These are phyloP conservation scores for Kickxella alabastrina DNA, from an alignment of 192 early-diverging fungal genomes.

Conservation along the genomic window DNA sequence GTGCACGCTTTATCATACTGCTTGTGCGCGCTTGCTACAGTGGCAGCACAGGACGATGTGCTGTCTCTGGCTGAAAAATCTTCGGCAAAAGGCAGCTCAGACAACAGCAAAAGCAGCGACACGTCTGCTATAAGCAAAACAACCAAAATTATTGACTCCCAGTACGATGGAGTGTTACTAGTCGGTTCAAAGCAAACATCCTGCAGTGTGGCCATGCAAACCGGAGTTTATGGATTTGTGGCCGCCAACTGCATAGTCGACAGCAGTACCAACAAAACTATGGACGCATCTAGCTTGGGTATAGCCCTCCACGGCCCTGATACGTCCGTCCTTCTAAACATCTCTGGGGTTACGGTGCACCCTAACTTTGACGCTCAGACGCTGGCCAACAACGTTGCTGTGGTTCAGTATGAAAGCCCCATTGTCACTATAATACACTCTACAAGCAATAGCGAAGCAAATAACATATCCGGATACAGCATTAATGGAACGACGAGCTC, in stretches of 20 bases:
- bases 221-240: constrained; percentile 15
- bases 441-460: too few relatives aligned
- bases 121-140: neutral
- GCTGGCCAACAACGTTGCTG: constrained; percentile 39
- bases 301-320: constrained; percentile 18
- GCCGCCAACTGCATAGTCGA: constrained; percentile 27
- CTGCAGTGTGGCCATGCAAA: constrained; percentile 15
- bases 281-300: neutral
- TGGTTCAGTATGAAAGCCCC: constrained; percentile 9
- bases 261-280: neutral
- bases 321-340: constrained; percentile 1
- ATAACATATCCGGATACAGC: too few relatives aligned
- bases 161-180: constrained; percentile 27
- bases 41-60: too few relatives aligned
- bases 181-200: constrained; percentile 23
- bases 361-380: constrained; percentile 16
- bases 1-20: too few relatives aligned
- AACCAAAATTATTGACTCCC: neutral
- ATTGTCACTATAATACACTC: neutral
- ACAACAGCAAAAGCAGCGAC: neutral
- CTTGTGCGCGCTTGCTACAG: too few relatives aligned
- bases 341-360: constrained; percentile 12
- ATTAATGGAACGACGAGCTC: too few relatives aligned
- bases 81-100: too few relatives aligned
- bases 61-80: too few relatives aligned